Conservation (phyloP, 1,284 basidiomycete species). For the Fomes fomentarius region DNA sequence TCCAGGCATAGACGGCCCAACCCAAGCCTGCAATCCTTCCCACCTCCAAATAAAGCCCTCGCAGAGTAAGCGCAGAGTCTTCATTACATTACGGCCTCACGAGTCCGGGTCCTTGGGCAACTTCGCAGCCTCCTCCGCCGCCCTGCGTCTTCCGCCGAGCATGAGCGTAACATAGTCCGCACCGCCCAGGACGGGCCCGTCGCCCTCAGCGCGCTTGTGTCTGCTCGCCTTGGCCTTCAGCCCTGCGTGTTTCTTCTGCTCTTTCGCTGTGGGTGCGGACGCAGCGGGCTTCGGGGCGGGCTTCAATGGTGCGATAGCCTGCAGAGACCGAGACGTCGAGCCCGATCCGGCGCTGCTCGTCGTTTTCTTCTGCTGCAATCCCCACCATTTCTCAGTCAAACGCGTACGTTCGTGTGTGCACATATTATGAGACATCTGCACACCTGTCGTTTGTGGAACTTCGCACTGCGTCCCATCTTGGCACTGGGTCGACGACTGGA, state of each 20-base stretch:
- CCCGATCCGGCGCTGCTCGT: constrained; percentile 14
- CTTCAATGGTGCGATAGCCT: background rate
- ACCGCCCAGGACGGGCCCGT: constrained; percentile 62
- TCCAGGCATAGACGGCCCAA: no score
- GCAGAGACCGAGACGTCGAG: constrained; percentile 9
- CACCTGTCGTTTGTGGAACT: constrained; percentile 15
- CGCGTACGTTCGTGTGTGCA: background rate
- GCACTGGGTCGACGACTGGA: no score
- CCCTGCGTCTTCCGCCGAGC: constrained; percentile 70
- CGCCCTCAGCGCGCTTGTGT: constrained; percentile 29
- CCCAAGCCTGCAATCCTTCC: no score
- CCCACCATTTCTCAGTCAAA: background rate
- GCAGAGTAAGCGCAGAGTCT: no score
- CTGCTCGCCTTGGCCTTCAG: constrained; percentile 38
- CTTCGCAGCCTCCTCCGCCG: constrained; percentile 64
- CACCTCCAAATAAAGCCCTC: no score
- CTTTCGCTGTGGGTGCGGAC: constrained; percentile 19
- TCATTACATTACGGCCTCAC: no score
- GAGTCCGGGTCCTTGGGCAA: constrained; percentile 41
- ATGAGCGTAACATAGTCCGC: constrained; percentile 76
- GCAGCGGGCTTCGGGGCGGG: constrained; percentile 14
- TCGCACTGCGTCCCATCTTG: constrained; percentile 16
- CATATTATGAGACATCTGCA: background rate
- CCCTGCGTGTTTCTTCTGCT: constrained; percentile 48
- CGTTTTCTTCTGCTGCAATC: constrained; percentile 29